Evolutionary conservation across 2,329 filamentous ascomycete species (phyloP).

Genomic region (Penicillium verrucosum): DNA sequence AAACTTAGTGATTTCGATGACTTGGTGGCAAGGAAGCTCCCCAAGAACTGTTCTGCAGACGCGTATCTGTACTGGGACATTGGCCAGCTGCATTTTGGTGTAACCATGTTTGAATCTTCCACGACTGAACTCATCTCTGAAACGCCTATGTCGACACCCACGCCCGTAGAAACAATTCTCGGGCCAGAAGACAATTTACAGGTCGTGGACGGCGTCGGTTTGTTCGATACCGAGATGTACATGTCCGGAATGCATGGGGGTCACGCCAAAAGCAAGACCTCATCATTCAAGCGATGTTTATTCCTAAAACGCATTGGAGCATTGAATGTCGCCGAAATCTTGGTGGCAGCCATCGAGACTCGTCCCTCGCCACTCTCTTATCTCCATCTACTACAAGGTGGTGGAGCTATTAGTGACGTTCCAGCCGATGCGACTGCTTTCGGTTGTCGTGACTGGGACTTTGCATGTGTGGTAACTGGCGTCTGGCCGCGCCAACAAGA

Average conservation of each 20-base stretch:
- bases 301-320: constrained; percentile 53
- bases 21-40: constrained; percentile 39
- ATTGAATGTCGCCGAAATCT: constrained; percentile 29
- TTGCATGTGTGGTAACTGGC: constrained; percentile 62
- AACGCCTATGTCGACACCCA: background rate
- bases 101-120: constrained; percentile 49
- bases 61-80: constrained; percentile 55
- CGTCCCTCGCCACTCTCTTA: constrained; percentile 57
- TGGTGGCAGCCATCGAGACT: constrained; percentile 48
- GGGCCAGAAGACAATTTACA: constrained; percentile 36
- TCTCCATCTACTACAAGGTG: constrained; percentile 61
- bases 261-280: constrained; percentile 58
- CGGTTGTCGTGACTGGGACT: constrained; percentile 62
- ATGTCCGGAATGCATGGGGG: constrained; percentile 59
- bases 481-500: constrained; percentile 54
- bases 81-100: constrained; percentile 49
- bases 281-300: constrained; percentile 62
- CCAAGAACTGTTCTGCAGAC: constrained; percentile 50
- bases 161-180: constrained; percentile 22
- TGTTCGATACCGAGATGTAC: constrained; percentile 62
- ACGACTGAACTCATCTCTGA: constrained; percentile 12
- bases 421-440: constrained; percentile 53
- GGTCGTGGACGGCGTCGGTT: constrained; percentile 46
- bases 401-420: constrained; percentile 50
- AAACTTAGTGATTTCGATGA: constrained; percentile 40